Base-by-base conservation (phyloP, 2,329 filamentous ascomycete species). In the Eutypa lata region DNA sequence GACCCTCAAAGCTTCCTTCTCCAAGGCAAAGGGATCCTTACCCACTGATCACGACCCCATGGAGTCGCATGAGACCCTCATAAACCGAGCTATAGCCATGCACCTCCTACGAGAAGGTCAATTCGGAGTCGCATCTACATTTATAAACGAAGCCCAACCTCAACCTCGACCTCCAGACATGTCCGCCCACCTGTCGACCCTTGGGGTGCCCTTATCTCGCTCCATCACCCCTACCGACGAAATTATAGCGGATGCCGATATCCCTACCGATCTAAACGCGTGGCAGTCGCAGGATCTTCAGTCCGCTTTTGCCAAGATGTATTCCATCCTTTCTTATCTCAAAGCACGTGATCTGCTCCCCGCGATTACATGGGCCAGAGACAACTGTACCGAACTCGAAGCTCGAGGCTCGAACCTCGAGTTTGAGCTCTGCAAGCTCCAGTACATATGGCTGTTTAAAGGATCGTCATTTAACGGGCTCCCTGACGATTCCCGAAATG, bases 81-180 rank as follows among this genome's bases (percentile, higher is more conserved):
- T 97, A 67, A 95, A 97, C 72, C 85, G 92, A 52, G 93, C 94
- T 7, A 95, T 99, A 62, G 90, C 90, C 10, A 97, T 97, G 91
- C 94, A 99, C 67, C 81, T 99, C 21, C 81, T 99, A 38, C 89
- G 94, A 40, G 93, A 97, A 73, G 94, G 94, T 47, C 89, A 96
- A 67, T 99, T 99, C 70, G 81, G 80, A 21, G 92, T 96, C 2
- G 93, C 93, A 13, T 85, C 87, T 16, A 91, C 87, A 1, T 97
- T 99, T 62, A 83, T 96, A 47, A 76, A 81, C 14, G 94, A 97
- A 75, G 83, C 76, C 16, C 72, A 75, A 53, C 69, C 75, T 11
- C 59, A 61, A 19, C 51, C 52, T 43, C 54, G 58, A 8, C 47
- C 53, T 7, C 28, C 28, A 8, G 54, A 49, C 47, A 18, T 47